phyloP scores from a whole-genome alignment of 2,329 filamentous ascomycete species.

The Rutstroemia sp. region DNA sequence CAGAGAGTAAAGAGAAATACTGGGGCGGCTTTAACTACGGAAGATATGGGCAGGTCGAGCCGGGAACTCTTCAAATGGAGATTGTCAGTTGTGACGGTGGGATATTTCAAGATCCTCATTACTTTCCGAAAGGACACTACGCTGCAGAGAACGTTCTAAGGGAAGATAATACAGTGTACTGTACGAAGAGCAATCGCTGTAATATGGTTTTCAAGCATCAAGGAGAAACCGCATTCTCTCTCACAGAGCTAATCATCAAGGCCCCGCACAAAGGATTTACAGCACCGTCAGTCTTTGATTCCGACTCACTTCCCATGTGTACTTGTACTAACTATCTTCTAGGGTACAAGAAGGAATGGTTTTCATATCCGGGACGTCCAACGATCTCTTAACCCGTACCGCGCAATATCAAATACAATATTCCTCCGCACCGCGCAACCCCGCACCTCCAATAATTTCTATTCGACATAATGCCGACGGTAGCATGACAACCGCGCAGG shows the following conservation, averaged over 20 bases:
- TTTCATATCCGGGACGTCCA: constrained; percentile 78
- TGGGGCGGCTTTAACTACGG: constrained; percentile 69
- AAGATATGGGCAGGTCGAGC: constrained; percentile 77
- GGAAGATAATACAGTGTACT: constrained; percentile 80
- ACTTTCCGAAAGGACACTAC: constrained; percentile 37
- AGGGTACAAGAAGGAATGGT: constrained; percentile 89
- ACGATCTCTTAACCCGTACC: constrained; percentile 67
- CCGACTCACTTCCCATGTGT: neutral
- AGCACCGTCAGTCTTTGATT: constrained; percentile 60
- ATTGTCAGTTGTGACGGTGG: constrained; percentile 86
- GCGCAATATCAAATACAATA: constrained; percentile 71
- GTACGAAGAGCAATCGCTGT: constrained; percentile 79
- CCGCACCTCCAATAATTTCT: constrained; percentile 39
- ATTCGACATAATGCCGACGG: constrained; percentile 47
- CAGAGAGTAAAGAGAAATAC: constrained; percentile 43
- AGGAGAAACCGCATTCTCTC: constrained; percentile 69
- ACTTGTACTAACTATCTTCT: constrained; percentile 18
- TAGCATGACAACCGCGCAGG: constrained; percentile 37
- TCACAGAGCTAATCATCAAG: constrained; percentile 83
- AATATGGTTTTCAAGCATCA: constrained; percentile 81
- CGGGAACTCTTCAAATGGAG: constrained; percentile 76
- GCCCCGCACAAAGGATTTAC: constrained; percentile 75
- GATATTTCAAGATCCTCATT: constrained; percentile 51
- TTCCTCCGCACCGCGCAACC: constrained; percentile 22
- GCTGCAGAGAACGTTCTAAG: constrained; percentile 75